These are phyloP conservation scores for Mortierella sp. DNA, from an alignment of 371 early-diverging fungal genomes.

Conservation along the genomic window DNA sequence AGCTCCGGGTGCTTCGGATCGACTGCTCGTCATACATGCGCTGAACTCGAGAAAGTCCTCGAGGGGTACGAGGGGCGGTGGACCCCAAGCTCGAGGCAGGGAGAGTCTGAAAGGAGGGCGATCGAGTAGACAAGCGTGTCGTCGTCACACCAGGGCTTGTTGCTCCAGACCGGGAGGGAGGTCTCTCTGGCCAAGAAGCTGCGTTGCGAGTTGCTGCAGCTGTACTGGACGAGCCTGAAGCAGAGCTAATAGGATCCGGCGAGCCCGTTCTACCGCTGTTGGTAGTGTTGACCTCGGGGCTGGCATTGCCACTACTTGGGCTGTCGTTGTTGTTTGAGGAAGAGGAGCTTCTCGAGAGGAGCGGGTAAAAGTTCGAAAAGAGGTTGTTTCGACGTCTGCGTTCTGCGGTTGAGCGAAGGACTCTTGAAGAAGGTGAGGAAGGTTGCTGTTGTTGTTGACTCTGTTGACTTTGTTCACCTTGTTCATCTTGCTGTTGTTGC, in stretches of 20 bases:
- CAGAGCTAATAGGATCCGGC: background rate
- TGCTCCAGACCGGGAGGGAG: slow-evolving; percentile 16
- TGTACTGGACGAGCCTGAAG: background rate
- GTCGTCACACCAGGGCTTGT: background rate
- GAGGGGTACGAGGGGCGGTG: slow-evolving; percentile 41
- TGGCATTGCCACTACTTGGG: background rate
- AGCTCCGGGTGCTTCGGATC: slow-evolving; percentile 40
- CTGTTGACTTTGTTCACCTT: slow-evolving; percentile 11
- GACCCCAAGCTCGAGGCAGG: background rate
- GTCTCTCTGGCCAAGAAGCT: slow-evolving; percentile 22
- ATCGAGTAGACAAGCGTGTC: slow-evolving; percentile 26
- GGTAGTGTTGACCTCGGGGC: background rate
- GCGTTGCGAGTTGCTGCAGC: background rate
- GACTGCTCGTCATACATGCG: slow-evolving; percentile 55
- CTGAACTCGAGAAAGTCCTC: slow-evolving; percentile 50
- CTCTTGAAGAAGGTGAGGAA: slow-evolving; percentile 38
- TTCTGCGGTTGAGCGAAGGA: slow-evolving; percentile 44
- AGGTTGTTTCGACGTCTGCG: slow-evolving; percentile 50
- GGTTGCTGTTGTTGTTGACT: slow-evolving; percentile 15
- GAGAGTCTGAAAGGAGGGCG: slow-evolving; percentile 23
- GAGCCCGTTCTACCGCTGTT: background rate
- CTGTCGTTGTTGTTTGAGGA: slow-evolving; percentile 7
- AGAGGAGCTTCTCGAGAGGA: slow-evolving; percentile 39
- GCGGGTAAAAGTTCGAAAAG: slow-evolving; percentile 54
- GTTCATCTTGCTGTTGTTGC: background rate